phyloP scores from a whole-genome alignment of 139 green algal species.

The Protoeuglena noctilucae region DNA sequence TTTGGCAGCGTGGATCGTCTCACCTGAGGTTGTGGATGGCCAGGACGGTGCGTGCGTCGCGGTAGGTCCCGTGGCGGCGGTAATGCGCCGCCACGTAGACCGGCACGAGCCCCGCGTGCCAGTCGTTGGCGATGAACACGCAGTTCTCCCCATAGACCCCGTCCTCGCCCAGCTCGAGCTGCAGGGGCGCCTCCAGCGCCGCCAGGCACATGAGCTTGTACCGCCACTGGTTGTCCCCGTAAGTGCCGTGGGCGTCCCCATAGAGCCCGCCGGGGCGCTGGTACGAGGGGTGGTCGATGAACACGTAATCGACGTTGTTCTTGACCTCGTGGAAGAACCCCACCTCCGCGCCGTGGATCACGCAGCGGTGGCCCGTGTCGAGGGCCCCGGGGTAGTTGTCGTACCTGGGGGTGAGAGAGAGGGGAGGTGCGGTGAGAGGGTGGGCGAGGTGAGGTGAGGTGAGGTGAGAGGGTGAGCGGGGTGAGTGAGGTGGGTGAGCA shows the following conservation, averaged over 20 bases:
- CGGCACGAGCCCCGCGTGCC: conserved; percentile 56
- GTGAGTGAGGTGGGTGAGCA: not conserved
- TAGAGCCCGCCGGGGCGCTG: conserved; percentile 49
- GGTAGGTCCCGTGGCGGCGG: conserved; percentile 55
- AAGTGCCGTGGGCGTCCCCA: conserved; percentile 46
- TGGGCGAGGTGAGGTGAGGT: not conserved
- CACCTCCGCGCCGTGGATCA: conserved; percentile 31
- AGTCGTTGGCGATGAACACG: conserved; percentile 44
- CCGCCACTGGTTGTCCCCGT: conserved; percentile 72
- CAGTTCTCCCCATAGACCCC: conserved; percentile 20
- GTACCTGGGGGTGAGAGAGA: conserved; percentile 14
- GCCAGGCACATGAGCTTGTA: conserved; percentile 53
- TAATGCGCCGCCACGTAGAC: conserved; percentile 72
- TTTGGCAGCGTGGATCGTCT: too few relatives aligned
- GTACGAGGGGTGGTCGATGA: conserved; percentile 75
- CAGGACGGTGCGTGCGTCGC: conserved; percentile 41
- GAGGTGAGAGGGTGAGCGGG: not conserved
- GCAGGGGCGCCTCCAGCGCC: conserved; percentile 39
- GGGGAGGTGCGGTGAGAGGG: not conserved
- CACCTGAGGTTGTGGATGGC: conserved; percentile 77
- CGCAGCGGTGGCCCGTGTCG: conserved; percentile 52
- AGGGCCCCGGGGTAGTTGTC: conserved; percentile 42
- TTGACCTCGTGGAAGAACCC: conserved; percentile 64
- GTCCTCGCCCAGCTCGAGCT: not conserved
- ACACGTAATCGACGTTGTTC: conserved; percentile 79